These are phyloP conservation scores for Knoxdaviesia proteae DNA, from an alignment of 2,329 filamentous ascomycete genomes.

Conservation along the genomic window DNA sequence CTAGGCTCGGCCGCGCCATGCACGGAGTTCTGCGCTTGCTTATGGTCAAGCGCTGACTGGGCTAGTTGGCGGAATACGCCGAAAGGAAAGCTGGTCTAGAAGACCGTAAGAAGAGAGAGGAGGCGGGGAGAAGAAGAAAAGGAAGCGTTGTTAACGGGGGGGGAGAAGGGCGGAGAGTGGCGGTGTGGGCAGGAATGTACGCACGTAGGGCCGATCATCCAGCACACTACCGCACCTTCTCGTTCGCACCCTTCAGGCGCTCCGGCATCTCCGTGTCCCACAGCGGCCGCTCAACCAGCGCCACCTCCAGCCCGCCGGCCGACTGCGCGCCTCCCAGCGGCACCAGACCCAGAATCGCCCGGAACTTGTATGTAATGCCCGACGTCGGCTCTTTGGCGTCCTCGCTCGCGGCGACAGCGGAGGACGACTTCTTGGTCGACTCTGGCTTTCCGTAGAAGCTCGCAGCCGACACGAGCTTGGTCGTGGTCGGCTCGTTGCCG, in stretches of 20 bases:
- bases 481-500: slow-evolving; percentile 11
- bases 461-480: slow-evolving; percentile 14
- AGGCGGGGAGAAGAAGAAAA: no score
- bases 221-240: slow-evolving; percentile 3
- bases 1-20: no score
- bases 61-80: no score
- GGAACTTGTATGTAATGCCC: slow-evolving; percentile 86
- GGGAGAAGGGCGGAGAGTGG: no score
- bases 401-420: slow-evolving; percentile 5
- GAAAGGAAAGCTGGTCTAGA: no score
- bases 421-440: slow-evolving; percentile 6
- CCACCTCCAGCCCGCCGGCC: slow-evolving; percentile 46
- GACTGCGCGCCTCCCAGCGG: slow-evolving; percentile 17
- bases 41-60: no score
- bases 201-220: background rate
- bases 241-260: slow-evolving; percentile 22
- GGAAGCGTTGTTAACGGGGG: no score
- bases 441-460: slow-evolving; percentile 13
- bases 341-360: slow-evolving; percentile 65
- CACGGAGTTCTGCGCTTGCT: no score
- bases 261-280: slow-evolving; percentile 66
- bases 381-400: slow-evolving; percentile 13
- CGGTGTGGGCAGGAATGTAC: no score
- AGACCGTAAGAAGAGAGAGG: no score
- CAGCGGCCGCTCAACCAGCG: slow-evolving; percentile 66